Base-by-base conservation (phyloP, 306 rosid species). In the Delonix regia region DNA sequence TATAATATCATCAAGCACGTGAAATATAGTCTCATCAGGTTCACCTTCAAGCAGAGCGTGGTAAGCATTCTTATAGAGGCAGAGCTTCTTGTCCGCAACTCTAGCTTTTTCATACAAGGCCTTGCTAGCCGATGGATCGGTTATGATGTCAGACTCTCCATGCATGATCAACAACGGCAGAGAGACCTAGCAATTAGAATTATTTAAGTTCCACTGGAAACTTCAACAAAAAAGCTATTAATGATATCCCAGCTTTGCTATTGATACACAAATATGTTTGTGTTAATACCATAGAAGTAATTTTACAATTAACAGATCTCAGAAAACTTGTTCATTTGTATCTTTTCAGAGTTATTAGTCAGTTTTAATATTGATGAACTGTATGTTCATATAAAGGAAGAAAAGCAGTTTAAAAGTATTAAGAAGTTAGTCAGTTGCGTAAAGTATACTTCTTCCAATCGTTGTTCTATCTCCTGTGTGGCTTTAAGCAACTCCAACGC, bases 131-230 rank as follows among this genome's bases (percentile, higher is more conserved):
- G 87, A 83, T 73, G 89, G 89, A 68, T 86, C 89, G 9, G 89
- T 80, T 80, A 86, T 86, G 68, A 83, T 80, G 64, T 86, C 89
- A 59, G 87, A 84, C 18, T 83, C 89, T 73, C 89, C 89, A 86
- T 86, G 89, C 89, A 86, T 86, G 81, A 86, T 83, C 83, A 86
- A 73, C 69, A 86, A 60, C 68, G 89, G 89, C 60, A 86, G 83
- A 73, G 83, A 86, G 22, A 86, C 89, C 89, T 86, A 39, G 34
- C 59, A 75, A 69, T 44, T 33, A 24, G 48, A 69, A 34, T 34
- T 62, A 66, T 61, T 60, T 16, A 62, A 60, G 28, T 69, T 61
- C 59, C 66, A 45, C 71, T 27, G 48, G 71, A 73, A 55, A 57
- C 85, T 24, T n/a, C 52, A 48, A n/a, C 73, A n/a, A 36, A 30